Base-by-base conservation (phyloP, 768 basidiomycete species). In the Crucibulum laeve region DNA sequence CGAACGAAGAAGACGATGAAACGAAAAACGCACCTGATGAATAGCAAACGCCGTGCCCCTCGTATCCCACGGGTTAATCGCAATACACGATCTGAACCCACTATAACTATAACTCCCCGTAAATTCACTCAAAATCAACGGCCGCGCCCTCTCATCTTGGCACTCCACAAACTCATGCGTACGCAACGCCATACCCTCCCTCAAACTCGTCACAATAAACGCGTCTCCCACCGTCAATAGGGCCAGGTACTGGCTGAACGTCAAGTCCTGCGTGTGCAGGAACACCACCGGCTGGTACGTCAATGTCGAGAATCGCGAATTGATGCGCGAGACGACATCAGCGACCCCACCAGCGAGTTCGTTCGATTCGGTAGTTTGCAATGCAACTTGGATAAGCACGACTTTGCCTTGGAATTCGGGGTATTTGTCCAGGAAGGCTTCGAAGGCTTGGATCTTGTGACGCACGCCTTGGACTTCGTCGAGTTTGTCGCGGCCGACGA, bases 241-340 rank as follows among this genome's bases (percentile, higher is more conserved):
- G 5, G 86, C 90, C 17, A 93, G 71, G 57, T 93, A 93, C 56
- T 91, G 89, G 51, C 75, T 80, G 59, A 92, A 92, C 15, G 87
- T 91, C 44, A 91, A 64, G 51, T 91, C 90, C 49, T 86, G 82
- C 0, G 85, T 90, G 56, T 91, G 87, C 38, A 92, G 63, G 66
- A 92, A 91, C 21, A 91, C 84, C 36, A 91, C 76, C 8, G 91
- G 91, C 53, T 91, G 90, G 58, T 91, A 92, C 0, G 90, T 91
- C 40, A 92, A 70, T 1, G 82, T 87, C 13, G 86, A 88, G 68
- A 87, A 93, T 4, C 80, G 73, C 4, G 85, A 82, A 60, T 92
- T 92, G 65, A 93, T 81, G 25, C 84, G 80, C 1, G 88, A 77
- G 41, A 92, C 84, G 18, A 81, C 66, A 49, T 90, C 87, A 4